Conservation (phyloP, 352 stramenopile species). For the Globisporangium splendens region DNA sequence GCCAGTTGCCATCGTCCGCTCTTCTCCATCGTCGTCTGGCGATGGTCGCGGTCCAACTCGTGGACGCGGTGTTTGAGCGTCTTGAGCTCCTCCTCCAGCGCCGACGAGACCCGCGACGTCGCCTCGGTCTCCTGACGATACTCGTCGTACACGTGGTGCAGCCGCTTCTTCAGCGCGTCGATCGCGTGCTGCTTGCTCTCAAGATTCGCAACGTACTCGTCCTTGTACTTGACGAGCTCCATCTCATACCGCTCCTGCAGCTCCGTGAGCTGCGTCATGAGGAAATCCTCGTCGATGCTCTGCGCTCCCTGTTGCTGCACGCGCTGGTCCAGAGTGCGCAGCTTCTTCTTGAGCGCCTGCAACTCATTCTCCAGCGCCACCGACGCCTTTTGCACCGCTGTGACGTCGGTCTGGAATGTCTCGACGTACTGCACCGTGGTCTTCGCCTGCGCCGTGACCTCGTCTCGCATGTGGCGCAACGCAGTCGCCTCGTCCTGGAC, state of each 20-base stretch:
- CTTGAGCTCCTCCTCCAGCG: constrained; percentile 5
- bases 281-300: constrained; percentile 47
- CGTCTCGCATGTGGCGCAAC: constrained; percentile 11
- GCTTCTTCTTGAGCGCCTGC: constrained; percentile 21
- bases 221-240: constrained; percentile 26
- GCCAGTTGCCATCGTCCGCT: not conserved
- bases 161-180: constrained; percentile 8
- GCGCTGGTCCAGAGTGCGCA: constrained; percentile 22
- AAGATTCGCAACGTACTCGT: constrained; percentile 20
- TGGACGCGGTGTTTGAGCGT: constrained; percentile 9
- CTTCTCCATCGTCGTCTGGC: not conserved
- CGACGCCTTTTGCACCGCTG: not conserved
- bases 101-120: not conserved
- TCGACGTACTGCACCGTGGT: not conserved
- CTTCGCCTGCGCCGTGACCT: constrained; percentile 7
- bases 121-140: not conserved
- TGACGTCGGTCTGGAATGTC: not conserved
- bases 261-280: constrained; percentile 46
- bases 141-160: not conserved
- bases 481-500: constrained; percentile 21
- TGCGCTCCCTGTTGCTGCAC: constrained; percentile 13
- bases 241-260: constrained; percentile 52
- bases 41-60: constrained; percentile 12
- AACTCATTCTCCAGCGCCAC: constrained; percentile 6
- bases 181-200: constrained; percentile 24